Percentiles rank a stretch among this genome's conserved stretches.
Evolutionary conservation across 495 filamentous ascomycete genomes (phyloP).

Genomic region (Daldinia loculata): DNA sequence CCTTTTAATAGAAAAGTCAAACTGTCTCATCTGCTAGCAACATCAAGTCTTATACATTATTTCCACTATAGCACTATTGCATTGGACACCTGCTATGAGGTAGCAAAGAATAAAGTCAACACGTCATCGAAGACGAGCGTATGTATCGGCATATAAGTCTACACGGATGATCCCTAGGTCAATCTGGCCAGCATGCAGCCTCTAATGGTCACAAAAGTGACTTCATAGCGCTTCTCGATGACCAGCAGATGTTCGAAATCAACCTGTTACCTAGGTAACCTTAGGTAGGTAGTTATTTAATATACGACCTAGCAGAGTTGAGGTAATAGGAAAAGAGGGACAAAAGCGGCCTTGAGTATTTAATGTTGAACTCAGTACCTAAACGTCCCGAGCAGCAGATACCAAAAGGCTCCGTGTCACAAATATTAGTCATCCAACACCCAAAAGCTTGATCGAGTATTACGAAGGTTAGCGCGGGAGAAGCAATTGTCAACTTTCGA

Average conservation of each 20-base stretch:
- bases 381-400: background rate
- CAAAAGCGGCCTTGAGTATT: background rate
- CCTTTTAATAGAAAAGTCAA: background rate
- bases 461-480: conserved; percentile 28
- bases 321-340: background rate
- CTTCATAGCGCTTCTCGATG: background rate
- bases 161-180: background rate
- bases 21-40: background rate
- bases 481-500: conserved; percentile 15
- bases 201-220: background rate
- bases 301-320: background rate
- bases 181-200: background rate
- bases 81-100: background rate
- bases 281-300: background rate
- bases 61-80: background rate
- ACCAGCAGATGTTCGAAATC: background rate
- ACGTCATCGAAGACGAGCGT: background rate
- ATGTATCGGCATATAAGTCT: background rate
- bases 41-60: background rate
- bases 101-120: background rate
- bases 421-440: background rate
- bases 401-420: background rate
- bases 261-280: background rate
- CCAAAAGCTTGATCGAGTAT: background rate
- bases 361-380: background rate